Conservation (phyloP, 495 filamentous ascomycete genomes). For the Xylaria sp. region DNA sequence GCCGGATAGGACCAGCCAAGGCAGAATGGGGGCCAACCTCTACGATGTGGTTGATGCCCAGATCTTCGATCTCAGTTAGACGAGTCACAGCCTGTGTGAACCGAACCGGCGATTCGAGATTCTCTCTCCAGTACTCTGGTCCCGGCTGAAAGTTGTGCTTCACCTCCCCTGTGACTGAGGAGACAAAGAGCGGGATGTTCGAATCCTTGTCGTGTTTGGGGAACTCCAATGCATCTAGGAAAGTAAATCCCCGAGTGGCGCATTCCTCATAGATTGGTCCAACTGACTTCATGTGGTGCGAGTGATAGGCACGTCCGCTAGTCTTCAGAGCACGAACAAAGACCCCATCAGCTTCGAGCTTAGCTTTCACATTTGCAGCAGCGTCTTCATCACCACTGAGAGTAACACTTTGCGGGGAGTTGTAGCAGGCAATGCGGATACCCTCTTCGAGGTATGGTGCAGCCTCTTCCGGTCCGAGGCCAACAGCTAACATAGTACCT, state of each 20-base stretch:
- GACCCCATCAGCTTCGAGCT: constrained; percentile 54
- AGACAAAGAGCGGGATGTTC: constrained; percentile 48
- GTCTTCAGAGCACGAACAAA: constrained; percentile 49
- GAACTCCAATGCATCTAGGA: constrained; percentile 36
- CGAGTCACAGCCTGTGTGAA: constrained; percentile 46
- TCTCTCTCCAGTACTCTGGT: constrained; percentile 50
- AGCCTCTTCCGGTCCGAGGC: constrained; percentile 42
- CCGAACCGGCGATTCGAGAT: constrained; percentile 47
- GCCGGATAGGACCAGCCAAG: constrained; percentile 56
- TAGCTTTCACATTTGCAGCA: constrained; percentile 48
- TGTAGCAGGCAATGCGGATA: constrained; percentile 46
- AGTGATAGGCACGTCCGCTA: constrained; percentile 63
- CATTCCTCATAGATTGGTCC: constrained; percentile 46
- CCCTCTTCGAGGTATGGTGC: constrained; percentile 32
- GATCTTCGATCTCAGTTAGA: constrained; percentile 34
- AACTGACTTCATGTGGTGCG: constrained; percentile 61
- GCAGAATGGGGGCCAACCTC: constrained; percentile 67
- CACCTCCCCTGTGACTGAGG: constrained; percentile 37
- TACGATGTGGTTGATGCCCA: constrained; percentile 41
- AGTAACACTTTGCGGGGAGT: constrained; percentile 45
- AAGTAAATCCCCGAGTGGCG: constrained; percentile 42
- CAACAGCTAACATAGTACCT: constrained; percentile 48
- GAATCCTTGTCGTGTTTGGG: neutral
- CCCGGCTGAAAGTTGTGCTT: constrained; percentile 34
- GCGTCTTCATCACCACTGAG: constrained; percentile 39